Base-by-base conservation (phyloP, 345 rosid species). In the Citrus sp. region DNA sequence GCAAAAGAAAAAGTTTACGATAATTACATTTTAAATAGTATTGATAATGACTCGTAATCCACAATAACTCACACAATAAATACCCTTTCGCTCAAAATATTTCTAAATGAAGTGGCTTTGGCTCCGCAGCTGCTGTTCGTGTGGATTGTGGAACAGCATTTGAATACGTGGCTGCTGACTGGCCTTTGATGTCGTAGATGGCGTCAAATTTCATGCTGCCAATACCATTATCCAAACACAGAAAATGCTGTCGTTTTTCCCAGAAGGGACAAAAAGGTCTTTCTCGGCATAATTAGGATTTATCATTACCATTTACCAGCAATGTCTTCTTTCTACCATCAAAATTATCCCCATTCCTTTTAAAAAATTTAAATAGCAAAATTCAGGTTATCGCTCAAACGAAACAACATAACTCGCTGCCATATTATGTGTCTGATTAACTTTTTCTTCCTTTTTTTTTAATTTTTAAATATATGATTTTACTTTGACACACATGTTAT, bases 141-240 rank as follows among this genome's bases (percentile, higher is more conserved):
- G 78, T 72, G 80, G 82, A 66, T 9, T 40, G 78, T 76, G 80
- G 82, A 72, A 66, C 32, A 51, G 67, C 24, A 66, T 58, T 12
- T 19, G 25, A 32, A 68, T 5, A 74, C 81, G 83, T 69, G 77
- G 86, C 34, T 9, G 19, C 62, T 46, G 9, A 40, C 28, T 19
- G 34, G 77, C 86, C 81, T 61, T 72, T 54, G 79, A 69, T 55
- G 28, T 70, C 6, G 19, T 60, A 25, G 58, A 24, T 35, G 21
- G 32, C 25, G 4, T 61, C 16, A 34, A 38, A 72, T 51, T 7
- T 30, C 1, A 1, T 51, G 56, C 21, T 51, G 7, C 21, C 58
- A 18, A 8, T 5, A 46, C 1, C 25, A 4, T 10, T 27, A 18
- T 40, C 40, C 59, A 27, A 59, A 9, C 22, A 24, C 21, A 12